phyloP scores from a whole-genome alignment of 2,329 filamentous ascomycete species.

The Periconia sp. region DNA sequence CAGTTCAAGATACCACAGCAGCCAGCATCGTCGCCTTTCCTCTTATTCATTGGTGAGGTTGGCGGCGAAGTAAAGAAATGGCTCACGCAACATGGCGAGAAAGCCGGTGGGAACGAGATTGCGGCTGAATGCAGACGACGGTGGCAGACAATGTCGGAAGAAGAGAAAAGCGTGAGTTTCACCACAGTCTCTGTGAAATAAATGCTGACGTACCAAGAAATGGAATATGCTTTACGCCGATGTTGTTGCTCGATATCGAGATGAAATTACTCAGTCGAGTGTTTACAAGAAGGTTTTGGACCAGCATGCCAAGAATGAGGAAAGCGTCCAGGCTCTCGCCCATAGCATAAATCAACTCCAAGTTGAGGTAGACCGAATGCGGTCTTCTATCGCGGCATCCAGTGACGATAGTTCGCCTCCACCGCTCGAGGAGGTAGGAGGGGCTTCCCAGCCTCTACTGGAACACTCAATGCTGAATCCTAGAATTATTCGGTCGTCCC shows the following conservation, averaged over 20 bases:
- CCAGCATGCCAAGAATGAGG: constrained; percentile 41
- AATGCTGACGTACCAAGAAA: constrained; percentile 33
- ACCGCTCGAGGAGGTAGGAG: constrained; percentile 18
- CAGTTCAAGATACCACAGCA: constrained; percentile 41
- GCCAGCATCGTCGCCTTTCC: constrained; percentile 43
- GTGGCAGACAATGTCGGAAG: constrained; percentile 43
- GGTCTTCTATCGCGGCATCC: constrained; percentile 32
- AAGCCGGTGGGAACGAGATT: constrained; percentile 44
- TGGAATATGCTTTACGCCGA: constrained; percentile 46
- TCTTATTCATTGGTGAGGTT: constrained; percentile 44
- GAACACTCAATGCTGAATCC: constrained; percentile 37
- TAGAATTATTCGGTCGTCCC: constrained; percentile 40
- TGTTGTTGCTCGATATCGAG: constrained; percentile 42
- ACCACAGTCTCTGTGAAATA: neutral
- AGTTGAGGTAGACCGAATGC: constrained; percentile 43
- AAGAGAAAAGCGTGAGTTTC: constrained; percentile 38
- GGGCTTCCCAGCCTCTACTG: constrained; percentile 18
- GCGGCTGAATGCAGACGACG: constrained; percentile 43
- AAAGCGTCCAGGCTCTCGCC: constrained; percentile 43
- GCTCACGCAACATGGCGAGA: constrained; percentile 37
- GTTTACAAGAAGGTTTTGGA: constrained; percentile 40
- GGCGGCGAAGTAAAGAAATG: constrained; percentile 43
- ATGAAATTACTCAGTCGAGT: constrained; percentile 38
- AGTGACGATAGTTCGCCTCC: constrained; percentile 21
- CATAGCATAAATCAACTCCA: constrained; percentile 45